Conservation (phyloP, 2,329 filamentous ascomycete species). For the Aspergillus sojae region DNA sequence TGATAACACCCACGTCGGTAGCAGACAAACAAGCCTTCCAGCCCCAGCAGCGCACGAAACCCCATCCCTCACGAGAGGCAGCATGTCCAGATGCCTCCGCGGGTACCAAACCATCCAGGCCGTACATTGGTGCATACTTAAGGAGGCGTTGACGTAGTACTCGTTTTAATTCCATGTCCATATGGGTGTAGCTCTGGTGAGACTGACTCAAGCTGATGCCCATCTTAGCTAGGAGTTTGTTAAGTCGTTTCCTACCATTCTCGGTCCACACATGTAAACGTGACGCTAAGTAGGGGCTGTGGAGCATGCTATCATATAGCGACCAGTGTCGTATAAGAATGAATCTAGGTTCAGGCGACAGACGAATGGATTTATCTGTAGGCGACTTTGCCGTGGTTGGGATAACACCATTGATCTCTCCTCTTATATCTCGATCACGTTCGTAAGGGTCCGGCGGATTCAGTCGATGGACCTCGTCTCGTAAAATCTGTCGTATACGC, state of each 20-base stretch:
- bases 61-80: conserved; percentile 86
- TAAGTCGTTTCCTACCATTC: conserved; percentile 79
- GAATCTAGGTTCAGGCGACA: conserved; percentile 92
- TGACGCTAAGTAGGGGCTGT: conserved; percentile 91
- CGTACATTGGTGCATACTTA: conserved; percentile 90
- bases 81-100: conserved; percentile 71
- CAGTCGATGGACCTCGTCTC: conserved; percentile 90
- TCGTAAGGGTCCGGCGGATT: conserved; percentile 73
- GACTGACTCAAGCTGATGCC: conserved; percentile 91
- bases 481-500: conserved; percentile 79
- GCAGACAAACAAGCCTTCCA: conserved; percentile 94
- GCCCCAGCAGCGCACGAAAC: conserved; percentile 95
- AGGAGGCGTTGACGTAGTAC: conserved; percentile 81
- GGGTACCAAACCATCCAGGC: conserved; percentile 89
- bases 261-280: conserved; percentile 95
- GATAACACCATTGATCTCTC: conserved; percentile 77
- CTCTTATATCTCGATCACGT: conserved; percentile 61
- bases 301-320: conserved; percentile 96
- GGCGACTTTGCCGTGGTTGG: conserved; percentile 85
- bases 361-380: conserved; percentile 85
- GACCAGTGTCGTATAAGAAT: conserved; percentile 95
- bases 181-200: conserved; percentile 94
- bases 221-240: conserved; percentile 97
- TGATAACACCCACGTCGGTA: conserved; percentile 88
- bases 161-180: conserved; percentile 96